Conservation (phyloP, 169 alveolate genomes). For the Pseudocohnilembus persalinus region DNA sequence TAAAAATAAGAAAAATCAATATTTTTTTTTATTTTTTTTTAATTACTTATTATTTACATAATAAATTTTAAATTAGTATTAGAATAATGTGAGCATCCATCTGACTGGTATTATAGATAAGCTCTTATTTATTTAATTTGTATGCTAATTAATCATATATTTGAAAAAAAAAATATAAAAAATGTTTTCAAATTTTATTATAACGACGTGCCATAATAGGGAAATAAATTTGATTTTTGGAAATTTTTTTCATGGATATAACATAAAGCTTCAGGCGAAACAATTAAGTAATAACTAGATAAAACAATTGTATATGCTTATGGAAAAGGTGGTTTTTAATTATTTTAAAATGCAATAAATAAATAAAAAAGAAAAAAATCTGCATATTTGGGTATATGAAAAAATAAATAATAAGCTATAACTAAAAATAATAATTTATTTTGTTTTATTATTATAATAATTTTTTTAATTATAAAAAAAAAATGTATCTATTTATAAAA, state of each 20-base stretch:
- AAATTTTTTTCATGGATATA: background rate
- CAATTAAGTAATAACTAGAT: background rate
- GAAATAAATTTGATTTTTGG: background rate
- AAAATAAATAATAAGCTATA: too few species aligned
- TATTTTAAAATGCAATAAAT: too few species aligned
- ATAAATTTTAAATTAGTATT: too few species aligned
- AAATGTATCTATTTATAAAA: too few species aligned
- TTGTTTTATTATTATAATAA: too few species aligned
- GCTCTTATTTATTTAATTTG: background rate
- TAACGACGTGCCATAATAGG: background rate
- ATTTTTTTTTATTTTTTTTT: too few species aligned
- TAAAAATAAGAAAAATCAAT: too few species aligned
- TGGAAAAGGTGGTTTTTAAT: background rate
- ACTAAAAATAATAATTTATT: too few species aligned
- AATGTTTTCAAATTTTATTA: too few species aligned
- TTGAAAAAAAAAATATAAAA: background rate
- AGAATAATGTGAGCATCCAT: too few species aligned
- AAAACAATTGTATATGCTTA: background rate
- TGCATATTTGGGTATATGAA: background rate
- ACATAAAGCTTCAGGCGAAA: background rate
- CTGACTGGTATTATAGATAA: background rate
- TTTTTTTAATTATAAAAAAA: too few species aligned
- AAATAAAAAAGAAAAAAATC: background rate
- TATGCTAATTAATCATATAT: background rate
- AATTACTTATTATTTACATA: too few species aligned